Evolutionary conservation across 345 rosid genomes (phyloP), one percentile per base, ranked within the genome.

Genomic region (Ricinus communis): DNA sequence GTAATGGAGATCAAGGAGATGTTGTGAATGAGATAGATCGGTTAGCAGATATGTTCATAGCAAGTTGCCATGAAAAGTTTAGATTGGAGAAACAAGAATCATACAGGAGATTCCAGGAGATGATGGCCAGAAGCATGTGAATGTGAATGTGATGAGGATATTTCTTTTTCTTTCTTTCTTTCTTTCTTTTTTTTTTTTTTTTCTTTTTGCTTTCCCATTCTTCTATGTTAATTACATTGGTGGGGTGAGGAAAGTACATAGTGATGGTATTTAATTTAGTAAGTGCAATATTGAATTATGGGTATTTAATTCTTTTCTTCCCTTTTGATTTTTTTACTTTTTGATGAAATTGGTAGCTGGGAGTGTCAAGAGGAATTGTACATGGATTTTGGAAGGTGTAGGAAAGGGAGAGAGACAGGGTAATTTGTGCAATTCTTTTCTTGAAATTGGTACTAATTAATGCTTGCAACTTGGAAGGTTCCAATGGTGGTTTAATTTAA

Each of bases 31-130:
- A 95, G 77, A 92, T 95, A 41, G 97, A 95, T 80, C 70, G 73
- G 75, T 67, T 92, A 16, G 99, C 99, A 2, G 97, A 95, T 57
- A 62, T 68, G 87, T 95, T 95, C 65, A 95, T 95, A 24, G 94
- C 96, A 25, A 79, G 62, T 53, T 87, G 94, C 77, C 97, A 87
- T 77, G 96, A 95, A 79, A 92, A 90, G 83, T 92, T 92, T 79
- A 78, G 71, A 71, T 71, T 92, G 85, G 99, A 92, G 97, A 95
- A 95, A 84, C 91, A 87, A 70, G 99, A 95, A 79, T 95, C 99
- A 0, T 83, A 87, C 66, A 90, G 99, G 86, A 92, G 92, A 83
- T 95, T 84, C 64, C 93, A 92, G 46, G 94, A 89, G 41, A 89
- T 81, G 94, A 79, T 92, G 65, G 88, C 88, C 3, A 87, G 88